These are phyloP conservation scores for Bothriochloa decipiens DNA, from an alignment of 176 grass and related monocot species.

Conservation along the genomic window DNA sequence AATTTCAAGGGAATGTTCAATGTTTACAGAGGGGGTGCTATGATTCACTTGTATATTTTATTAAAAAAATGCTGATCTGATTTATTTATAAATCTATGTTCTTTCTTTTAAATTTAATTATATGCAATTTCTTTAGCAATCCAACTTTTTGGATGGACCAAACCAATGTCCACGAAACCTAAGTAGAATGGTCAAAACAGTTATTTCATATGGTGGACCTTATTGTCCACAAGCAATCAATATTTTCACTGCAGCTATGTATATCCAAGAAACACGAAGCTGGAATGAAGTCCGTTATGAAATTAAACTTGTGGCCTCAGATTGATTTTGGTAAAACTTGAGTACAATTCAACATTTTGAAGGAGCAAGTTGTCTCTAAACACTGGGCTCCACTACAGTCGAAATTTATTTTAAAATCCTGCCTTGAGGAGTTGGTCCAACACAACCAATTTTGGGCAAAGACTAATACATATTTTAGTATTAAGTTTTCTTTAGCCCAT, in stretches of 20 bases:
- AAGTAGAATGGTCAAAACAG: neutral
- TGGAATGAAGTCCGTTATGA: neutral
- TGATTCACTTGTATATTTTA: neutral
- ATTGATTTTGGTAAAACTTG: too few species aligned
- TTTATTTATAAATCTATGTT: neutral
- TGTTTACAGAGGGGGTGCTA: neutral
- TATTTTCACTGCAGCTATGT: neutral
- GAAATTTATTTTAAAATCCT: neutral
- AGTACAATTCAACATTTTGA: conserved; percentile 15
- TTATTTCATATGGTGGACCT: neutral
- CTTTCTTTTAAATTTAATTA: neutral
- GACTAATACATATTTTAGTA: neutral
- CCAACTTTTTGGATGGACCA: neutral
- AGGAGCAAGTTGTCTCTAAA: neutral
- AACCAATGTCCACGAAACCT: neutral
- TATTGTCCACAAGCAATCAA: conserved; percentile 5
- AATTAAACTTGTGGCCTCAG: neutral
- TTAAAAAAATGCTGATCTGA: neutral
- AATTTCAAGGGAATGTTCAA: neutral
- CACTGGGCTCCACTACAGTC: neutral
- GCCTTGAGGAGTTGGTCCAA: neutral
- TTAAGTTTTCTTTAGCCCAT: neutral
- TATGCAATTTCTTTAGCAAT: too few species aligned
- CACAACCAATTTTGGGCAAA: neutral
- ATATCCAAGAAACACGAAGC: conserved; percentile 5